Evolutionary conservation across 2,329 filamentous ascomycete genomes (phyloP), one percentile per base, ranked within the genome.

Genomic region (Bipolaris victoriae): DNA sequence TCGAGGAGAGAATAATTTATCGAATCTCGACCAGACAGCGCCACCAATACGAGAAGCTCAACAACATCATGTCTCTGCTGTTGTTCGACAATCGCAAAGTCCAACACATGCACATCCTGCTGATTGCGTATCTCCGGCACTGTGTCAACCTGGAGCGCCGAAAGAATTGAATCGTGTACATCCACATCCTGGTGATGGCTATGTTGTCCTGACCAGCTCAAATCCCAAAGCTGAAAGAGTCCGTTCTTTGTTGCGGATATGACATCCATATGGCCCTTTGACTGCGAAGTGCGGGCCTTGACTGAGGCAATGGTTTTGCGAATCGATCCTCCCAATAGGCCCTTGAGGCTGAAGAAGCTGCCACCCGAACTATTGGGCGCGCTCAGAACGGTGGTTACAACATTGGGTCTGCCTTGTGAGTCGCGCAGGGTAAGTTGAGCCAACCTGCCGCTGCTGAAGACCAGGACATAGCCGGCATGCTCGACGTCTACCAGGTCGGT

Each of bases 361-460:
- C 92, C 89, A 50, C 86, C 82, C 5, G 81, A 80, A 49, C 62
- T 61, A n/a, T 74, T 78, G 13, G 84, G 81, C 3, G 85, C 82
- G 52, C 81, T 88, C 51, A 99, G 80, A 65, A 93, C 90, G 64
- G 92, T 90, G 0, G 91, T 87, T 11, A 86, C 86, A 49, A 99
- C 88, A 40, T 86, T 85, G 3, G 94, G 91, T 69, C 92, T 89
- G 22, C 95, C 95, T 75, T 97, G 92, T 41, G 88, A 81, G 76
- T 99, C 94, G 68, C 92, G 86, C 15, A 98, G 83, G 49, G 87
- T 92, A 75, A 99, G 81, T 74, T 97, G 95, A 5, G 91, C 92
- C 39, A 97, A 82, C 58, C 95, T 87, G 13, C 95, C 95, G 57
- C 87, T 92, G 74, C 90, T 97, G 62, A 97, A 90, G 10, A 88